Base-by-base conservation (phyloP, 306 rosid genomes). In the Malus fusca region DNA sequence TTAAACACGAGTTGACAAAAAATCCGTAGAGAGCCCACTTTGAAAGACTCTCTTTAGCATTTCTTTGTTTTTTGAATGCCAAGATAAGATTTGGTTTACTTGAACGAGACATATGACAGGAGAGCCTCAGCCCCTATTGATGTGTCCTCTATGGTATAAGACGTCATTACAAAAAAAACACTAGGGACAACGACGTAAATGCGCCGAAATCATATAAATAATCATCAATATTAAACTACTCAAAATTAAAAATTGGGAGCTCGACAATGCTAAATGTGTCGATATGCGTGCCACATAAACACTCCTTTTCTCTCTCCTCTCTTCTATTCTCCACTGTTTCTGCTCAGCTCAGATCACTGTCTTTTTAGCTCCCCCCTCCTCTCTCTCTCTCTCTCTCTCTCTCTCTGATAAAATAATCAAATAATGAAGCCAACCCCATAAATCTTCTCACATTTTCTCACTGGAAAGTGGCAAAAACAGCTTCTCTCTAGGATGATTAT, bases 161-260 rank as follows among this genome's bases (percentile, higher is more conserved):
- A 76, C 69, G 90, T 91, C 90, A 86, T 82, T 85, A 87, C 84
- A 64, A 69, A 78, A 78, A 71, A 79, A 85, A 84, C 73, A 78
- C 53, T 23, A 88, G 89, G 97, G 97, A 93, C 92, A 93, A 26
- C 12, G 60, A 81, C 86, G 96, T 91, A 89, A 93, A 87, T 91
- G 86, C 89, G 85, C 86, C 87, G 79, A 75, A 76, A 82, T 68
- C 30, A 40, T 28, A 21, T 65, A 17, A 51, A 58, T 30, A 33
- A 23, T 35, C 18, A 55, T 26, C 8, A 33, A 48, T 2, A 4
- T 26, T 33, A 23, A 37, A 23, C 30, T 26, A 46, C 31, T 11
- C 0, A 18, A 44, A 68, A 69, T 42, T 1, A 61, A 59, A 51
- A 51, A 15, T 5, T 51, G 21, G 21, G 55, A 51, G 21, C 55